Percentiles rank a stretch among this genome's conserved stretches.
These are phyloP conservation scores for Avena sativa DNA, from an alignment of 176 grass and related monocot genomes.

Conservation along the genomic window DNA sequence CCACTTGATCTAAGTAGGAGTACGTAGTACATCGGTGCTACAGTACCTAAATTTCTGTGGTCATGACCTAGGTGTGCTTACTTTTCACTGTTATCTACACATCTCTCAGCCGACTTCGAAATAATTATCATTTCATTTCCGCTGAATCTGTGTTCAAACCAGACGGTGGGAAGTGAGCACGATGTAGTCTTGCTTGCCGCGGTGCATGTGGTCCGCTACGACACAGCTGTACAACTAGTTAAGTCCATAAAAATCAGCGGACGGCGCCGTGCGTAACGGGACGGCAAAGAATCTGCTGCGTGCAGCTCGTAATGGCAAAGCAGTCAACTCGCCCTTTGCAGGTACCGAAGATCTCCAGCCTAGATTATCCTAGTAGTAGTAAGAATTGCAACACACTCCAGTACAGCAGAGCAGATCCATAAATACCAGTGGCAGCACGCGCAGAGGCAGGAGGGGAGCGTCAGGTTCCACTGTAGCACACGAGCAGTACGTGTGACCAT, in stretches of 20 bases:
- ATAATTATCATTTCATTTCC: not conserved
- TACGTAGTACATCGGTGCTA: no score
- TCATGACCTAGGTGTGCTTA: no score
- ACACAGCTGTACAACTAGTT: not conserved
- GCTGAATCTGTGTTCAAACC: not conserved
- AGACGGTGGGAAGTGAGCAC: not conserved
- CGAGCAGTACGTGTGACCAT: not conserved
- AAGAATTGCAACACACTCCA: not conserved
- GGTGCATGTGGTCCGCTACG: not conserved
- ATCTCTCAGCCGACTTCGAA: not conserved
- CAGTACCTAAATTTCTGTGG: no score
- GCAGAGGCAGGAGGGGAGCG: not conserved
- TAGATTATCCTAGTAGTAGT: not conserved
- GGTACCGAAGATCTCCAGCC: constrained; percentile 10
- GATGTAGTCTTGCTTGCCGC: not conserved
- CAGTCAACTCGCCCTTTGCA: constrained; percentile 14
- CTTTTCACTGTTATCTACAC: no score
- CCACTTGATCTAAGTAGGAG: no score
- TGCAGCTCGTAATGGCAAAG: constrained; percentile 10
- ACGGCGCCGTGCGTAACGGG: constrained; percentile 12
- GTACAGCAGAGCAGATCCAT: not conserved
- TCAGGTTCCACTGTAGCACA: constrained; percentile 2
- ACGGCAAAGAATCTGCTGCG: constrained; percentile 26
- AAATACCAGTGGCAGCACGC: not conserved
- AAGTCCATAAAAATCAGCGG: constrained; percentile 25